Base-by-base conservation (phyloP, 768 basidiomycete genomes). In the Pleurotus ostreatus region DNA sequence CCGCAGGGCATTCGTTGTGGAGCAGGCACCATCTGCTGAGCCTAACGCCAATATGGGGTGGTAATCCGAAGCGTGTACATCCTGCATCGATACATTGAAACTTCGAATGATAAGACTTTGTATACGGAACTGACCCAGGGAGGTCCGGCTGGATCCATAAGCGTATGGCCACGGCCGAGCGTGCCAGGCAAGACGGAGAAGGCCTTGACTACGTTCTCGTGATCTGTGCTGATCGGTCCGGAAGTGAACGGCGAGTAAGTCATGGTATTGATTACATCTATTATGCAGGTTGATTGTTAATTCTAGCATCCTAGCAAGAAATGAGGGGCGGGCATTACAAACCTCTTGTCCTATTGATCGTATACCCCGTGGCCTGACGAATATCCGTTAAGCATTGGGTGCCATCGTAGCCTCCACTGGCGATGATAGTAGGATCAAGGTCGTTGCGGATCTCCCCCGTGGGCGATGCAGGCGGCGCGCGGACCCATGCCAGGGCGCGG, bases 21-120 rank as follows among this genome's bases (percentile, higher is more conserved):
- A 74, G 60, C 86, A 88, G 0, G 84, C 75, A 0, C 96, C 96
- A 70, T 98, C 96, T 1, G 91, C 84, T 5, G 88, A 85, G 5
- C 87, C 90, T 12, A 88, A 80, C 0, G 88, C 89, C 3, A 96
- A 70, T 66, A 94, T 91, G 4, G 93, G 86, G 63, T 98, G 96
- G 63, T 86, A 88, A 46, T 96, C 89, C 0, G 94, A 96, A 1
- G 84, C 76, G 55, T 78, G 74, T 23, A 94, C 68, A 55, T 78
- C 82, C 94, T 95, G 63, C 15, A 55, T 8, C 30, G 20, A 34
- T 25, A 34, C 23, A 25, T 56, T 9, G 54, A 52, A 52, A 13
- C 44, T 6, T 5, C 23, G 48, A 13, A 30, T 39, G 16, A 9
- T 9, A 22, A n/a, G n/a, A 15, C n/a, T 16, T 3, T 11, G 8